Evolutionary conservation across 2,329 filamentous ascomycete genomes (phyloP).

Genomic region (Fusarium sp.): DNA sequence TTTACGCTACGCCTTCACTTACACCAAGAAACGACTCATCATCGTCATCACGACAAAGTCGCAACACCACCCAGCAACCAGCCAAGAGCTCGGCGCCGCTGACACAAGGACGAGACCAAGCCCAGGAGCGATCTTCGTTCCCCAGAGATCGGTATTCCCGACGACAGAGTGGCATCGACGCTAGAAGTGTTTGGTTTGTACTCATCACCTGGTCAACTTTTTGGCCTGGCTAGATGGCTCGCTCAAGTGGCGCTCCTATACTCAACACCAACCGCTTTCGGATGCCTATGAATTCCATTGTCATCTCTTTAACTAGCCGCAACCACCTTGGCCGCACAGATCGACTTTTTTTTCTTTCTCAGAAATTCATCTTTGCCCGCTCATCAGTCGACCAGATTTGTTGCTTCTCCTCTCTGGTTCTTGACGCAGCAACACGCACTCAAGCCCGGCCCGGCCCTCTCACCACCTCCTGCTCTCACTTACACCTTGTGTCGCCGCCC

Average conservation of each 20-base stretch:
- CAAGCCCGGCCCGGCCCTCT: slow-evolving; percentile 2
- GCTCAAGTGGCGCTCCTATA: slow-evolving; percentile 32
- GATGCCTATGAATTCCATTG: slow-evolving; percentile 40
- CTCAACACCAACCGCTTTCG: slow-evolving; percentile 42
- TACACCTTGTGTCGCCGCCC: slow-evolving; percentile 26
- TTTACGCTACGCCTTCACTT: background rate
- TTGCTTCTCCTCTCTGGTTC: background rate
- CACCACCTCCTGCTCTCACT: slow-evolving; percentile 12
- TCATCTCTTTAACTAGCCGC: slow-evolving; percentile 32
- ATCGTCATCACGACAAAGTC: slow-evolving; percentile 14
- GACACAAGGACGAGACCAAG: slow-evolving; percentile 35
- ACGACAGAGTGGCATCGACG: slow-evolving; percentile 17
- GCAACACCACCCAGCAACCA: slow-evolving; percentile 28
- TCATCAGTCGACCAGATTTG: background rate
- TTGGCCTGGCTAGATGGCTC: slow-evolving; percentile 24
- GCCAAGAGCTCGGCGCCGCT: slow-evolving; percentile 33
- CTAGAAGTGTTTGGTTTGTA: slow-evolving; percentile 28
- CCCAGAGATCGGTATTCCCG: slow-evolving; percentile 38
- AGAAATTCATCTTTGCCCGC: slow-evolving; percentile 5
- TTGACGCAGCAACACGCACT: slow-evolving; percentile 1
- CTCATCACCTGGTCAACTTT: slow-evolving; percentile 40
- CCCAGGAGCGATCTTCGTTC: slow-evolving; percentile 31
- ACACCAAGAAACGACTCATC: background rate
- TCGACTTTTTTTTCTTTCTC: slow-evolving; percentile 21
- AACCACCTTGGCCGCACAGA: slow-evolving; percentile 24